Evolutionary conservation across 176 grass and related monocot genomes (phyloP), one percentile per base, ranked within the genome.

Genomic region (Musa acuminata): DNA sequence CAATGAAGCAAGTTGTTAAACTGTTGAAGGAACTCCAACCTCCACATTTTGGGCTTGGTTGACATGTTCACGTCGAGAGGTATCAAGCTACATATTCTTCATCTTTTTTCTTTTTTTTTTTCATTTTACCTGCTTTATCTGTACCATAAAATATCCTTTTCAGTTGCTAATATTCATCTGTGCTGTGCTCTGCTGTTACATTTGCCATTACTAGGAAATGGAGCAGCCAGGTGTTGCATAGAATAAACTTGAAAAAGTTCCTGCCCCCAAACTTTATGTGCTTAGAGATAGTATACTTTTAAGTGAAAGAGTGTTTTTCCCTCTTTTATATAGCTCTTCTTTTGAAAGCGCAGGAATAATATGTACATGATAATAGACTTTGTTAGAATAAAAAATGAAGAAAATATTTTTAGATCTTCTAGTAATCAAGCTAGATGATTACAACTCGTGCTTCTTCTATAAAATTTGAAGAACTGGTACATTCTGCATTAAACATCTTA

Each of bases 1-100:
- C 89, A 77, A 96, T 96, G 92, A 96, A 96, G 80, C 92, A 96
- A 85, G 92, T 96, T 87, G 89, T 96, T 74, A 73, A 87, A 69
- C 80, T 89, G 51, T 77, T 96, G 72, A 96, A 83, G 78, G 89
- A 96, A 87, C 87, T 96, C 73, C 87, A 84, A 81, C 92, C 92
- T 0, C 84, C 85, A 12, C 73, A 82, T 77, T 89, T 67, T 43
- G 64, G 64, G 64, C 64, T 11, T 43, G 64, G 64, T 16, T 67
- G 21, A 35, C 26, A 35, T 67, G 43, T 11, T 62, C 6, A 21
- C 35, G 4, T 43, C 4, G 55, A 62, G 43, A 50, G 27, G 73
- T 75, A 50, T 49, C 9, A 21, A 14, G 9, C 13, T 16, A 29
- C 20, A 3, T 65, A 26, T 66, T n/a, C n/a, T n/a, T n/a, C 2